phyloP scores from a whole-genome alignment of 345 rosid species.

The Eucalyptus microcorys region DNA sequence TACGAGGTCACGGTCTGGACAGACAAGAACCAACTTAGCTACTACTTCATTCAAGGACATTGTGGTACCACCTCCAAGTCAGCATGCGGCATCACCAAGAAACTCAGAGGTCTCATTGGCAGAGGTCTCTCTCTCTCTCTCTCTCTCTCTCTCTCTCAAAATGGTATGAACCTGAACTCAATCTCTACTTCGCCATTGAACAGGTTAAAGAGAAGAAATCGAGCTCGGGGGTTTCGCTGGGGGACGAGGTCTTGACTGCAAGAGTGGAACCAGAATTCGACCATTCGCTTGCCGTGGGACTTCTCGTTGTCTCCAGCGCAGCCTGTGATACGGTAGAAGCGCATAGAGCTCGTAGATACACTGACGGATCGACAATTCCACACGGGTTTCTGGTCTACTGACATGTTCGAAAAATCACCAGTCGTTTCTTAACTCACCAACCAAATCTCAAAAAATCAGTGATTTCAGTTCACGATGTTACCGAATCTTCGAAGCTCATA shows the following conservation, averaged over 20 bases:
- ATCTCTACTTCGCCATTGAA: neutral
- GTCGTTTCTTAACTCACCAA: neutral
- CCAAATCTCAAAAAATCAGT: neutral
- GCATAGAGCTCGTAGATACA: neutral
- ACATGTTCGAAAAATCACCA: neutral
- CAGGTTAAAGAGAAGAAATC: slow-evolving; percentile 25
- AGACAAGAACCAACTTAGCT: neutral
- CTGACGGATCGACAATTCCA: neutral
- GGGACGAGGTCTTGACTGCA: slow-evolving; percentile 27
- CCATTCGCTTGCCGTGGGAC: slow-evolving; percentile 11
- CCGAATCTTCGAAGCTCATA: neutral
- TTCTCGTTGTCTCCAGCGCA: slow-evolving; percentile 13
- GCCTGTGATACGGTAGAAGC: neutral
- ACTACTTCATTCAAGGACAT: neutral
- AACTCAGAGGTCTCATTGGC: neutral
- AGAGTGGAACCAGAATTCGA: slow-evolving; percentile 16
- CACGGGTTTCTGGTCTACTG: neutral
- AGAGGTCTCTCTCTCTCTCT: neutral
- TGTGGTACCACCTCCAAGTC: neutral
- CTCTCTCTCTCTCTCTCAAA: neutral
- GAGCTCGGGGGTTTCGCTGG: slow-evolving; percentile 6
- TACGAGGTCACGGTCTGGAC: neutral
- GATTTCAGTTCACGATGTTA: neutral
- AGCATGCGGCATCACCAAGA: neutral
- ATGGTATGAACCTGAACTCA: neutral